These are phyloP conservation scores for Fragaria ananassa DNA, from an alignment of 306 rosid species.

Conservation along the genomic window DNA sequence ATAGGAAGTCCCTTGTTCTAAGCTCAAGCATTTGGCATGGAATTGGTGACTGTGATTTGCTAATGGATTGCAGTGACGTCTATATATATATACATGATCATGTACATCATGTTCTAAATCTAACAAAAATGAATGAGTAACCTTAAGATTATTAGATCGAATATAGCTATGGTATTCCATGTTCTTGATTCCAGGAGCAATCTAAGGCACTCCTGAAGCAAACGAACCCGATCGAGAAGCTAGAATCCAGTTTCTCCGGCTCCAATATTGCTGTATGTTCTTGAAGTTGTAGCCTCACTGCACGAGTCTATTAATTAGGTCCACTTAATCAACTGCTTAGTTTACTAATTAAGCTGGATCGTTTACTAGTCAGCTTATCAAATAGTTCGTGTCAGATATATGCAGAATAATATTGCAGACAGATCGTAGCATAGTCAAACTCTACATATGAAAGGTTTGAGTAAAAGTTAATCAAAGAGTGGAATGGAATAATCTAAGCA, in stretches of 20 bases:
- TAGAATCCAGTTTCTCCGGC: conserved; percentile 14
- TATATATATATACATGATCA: no score
- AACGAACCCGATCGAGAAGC: conserved; percentile 1
- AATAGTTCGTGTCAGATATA: not conserved
- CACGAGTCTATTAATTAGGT: not conserved
- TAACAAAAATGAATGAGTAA: not conserved
- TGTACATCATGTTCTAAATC: not conserved
- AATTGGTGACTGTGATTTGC: not conserved
- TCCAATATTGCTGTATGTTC: not conserved
- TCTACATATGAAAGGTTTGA: not conserved
- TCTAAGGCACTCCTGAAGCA: not conserved
- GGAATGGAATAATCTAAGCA: not conserved
- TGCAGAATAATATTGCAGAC: conserved; percentile 1
- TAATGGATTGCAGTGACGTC: no score
- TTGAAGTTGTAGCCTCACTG: not conserved
- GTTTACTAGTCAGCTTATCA: not conserved
- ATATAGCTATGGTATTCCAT: not conserved
- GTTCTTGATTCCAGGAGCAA: not conserved
- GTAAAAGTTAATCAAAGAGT: not conserved
- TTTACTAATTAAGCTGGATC: not conserved
- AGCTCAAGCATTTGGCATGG: not conserved
- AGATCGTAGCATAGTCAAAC: not conserved
- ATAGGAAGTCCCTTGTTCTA: not conserved
- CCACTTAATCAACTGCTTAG: not conserved
- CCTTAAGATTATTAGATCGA: not conserved